Evolutionary conservation across 352 stramenopile species (phyloP), one percentile per base, ranked within the genome.

Genomic region (Phytophthora sp.): DNA sequence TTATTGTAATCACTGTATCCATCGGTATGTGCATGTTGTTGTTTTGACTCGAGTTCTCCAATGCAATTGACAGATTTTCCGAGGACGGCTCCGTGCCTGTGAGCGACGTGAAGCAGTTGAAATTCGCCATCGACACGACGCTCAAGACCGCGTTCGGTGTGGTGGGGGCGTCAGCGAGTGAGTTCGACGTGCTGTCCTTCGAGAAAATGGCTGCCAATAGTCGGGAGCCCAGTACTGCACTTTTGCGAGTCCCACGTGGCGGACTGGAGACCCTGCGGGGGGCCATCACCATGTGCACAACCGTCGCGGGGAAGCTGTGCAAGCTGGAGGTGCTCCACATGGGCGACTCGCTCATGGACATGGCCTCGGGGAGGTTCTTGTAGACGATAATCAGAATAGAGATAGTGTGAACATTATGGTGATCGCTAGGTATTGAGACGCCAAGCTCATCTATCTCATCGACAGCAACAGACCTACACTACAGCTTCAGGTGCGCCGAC

Each of bases 401-500:
- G 18, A 46, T 59, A 45, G 37, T 39, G 23, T 20, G 15, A 37
- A 28, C 55, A 27, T 17, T 49, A 49, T 72, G 43, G 58, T 5
- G 37, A 62, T 56, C 59, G 32, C 26, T 56, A 57, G 41, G 41
- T 54, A 18, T 54, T 53, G 28, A 28, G 48, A 48, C 45, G 34
- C 28, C 41, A 45, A 59, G 34, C 54, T 61, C 54, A 27, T 65
- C 21, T 56, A 53, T 50, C 23, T 64, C n/a, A n/a, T n/a, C n/a
- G n/a, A n/a, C n/a, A 32, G 39, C 24, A 31, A 39, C 21, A 23
- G 31, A n/a, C 43, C 76, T 88, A 96, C 31, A 96, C 87, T 32
- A 81, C 79, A 49, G 88, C 88, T 74, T 96, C 86, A 2, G 83
- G 84, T 1, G 86, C 88, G 30, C 88, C 88, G 1, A 96, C 85